These are phyloP conservation scores for Clonostachys chloroleuca DNA, from an alignment of 2,329 filamentous ascomycete genomes.

Conservation along the genomic window DNA sequence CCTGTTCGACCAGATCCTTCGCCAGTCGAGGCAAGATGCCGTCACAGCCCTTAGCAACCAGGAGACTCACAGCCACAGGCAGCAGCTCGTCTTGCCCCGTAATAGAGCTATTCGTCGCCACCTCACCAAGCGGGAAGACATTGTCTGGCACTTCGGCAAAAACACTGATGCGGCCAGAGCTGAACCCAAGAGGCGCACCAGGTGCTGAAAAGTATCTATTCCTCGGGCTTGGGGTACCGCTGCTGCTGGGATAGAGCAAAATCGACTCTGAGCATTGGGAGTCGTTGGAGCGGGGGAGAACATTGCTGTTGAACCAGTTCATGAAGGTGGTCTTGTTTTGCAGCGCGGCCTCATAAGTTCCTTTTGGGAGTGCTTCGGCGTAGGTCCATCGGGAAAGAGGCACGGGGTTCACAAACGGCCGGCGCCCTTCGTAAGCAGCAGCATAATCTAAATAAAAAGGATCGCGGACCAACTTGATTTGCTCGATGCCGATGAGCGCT, in stretches of 20 bases:
- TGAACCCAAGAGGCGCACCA: slow-evolving; percentile 39
- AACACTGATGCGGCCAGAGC: slow-evolving; percentile 22
- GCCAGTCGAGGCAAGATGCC: slow-evolving; percentile 51
- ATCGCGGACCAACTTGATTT: slow-evolving; percentile 26
- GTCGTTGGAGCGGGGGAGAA: slow-evolving; percentile 31
- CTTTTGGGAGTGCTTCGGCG: slow-evolving; percentile 20
- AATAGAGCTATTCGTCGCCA: slow-evolving; percentile 23
- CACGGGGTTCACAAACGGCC: slow-evolving; percentile 27
- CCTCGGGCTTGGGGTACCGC: slow-evolving; percentile 10
- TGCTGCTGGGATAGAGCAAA: slow-evolving; percentile 37
- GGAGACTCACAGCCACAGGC: slow-evolving; percentile 52
- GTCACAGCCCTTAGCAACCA: slow-evolving; percentile 58
- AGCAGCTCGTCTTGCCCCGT: slow-evolving; percentile 41
- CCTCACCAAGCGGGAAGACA: slow-evolving; percentile 35
- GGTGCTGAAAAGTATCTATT: slow-evolving; percentile 31
- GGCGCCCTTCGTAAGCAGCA: slow-evolving; percentile 23
- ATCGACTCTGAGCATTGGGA: slow-evolving; percentile 37
- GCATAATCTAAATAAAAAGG: slow-evolving; percentile 32
- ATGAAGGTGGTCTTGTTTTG: slow-evolving; percentile 44
- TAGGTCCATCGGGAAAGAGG: slow-evolving; percentile 27
- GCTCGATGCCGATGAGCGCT: slow-evolving; percentile 28
- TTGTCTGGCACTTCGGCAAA: slow-evolving; percentile 31
- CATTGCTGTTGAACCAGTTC: slow-evolving; percentile 37
- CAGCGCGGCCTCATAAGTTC: slow-evolving; percentile 28
- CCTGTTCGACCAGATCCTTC: slow-evolving; percentile 41